Evolutionary conservation across 1,139 yeast genomes (phyloP), one percentile per base, ranked within the genome.

Genomic region (Suhomyces bolitotheri): DNA sequence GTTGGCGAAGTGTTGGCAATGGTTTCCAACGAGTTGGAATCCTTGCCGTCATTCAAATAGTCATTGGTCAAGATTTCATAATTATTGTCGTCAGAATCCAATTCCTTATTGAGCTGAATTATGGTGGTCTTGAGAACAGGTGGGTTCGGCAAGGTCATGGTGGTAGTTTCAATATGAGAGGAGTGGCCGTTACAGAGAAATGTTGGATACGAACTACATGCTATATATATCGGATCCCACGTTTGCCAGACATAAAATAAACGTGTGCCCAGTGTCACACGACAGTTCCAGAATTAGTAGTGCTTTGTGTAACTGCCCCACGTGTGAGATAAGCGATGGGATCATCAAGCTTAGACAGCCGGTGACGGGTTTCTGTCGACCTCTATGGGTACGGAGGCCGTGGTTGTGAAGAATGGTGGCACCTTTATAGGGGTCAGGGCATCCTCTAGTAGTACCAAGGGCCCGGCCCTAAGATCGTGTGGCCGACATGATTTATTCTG

Each of bases 81-180:
- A 53, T 65, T 58, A 49, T 64, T 68, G 51, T 69, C 68, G 27
- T 63, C 65, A 40, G 58, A 58, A 39, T 70, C 75, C 34, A 68
- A 51, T 30, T 69, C 73, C 44, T 66, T 70, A 44, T 78, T 78
- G 59, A 78, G 66, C 49, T 78, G 83, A 28, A 78, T 76, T 36
- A 78, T 78, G 13, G 82, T 78, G 4, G 85, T 77, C 51, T 77
- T 78, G 41, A 80, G 68, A 16, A 73, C 70, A 4, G 86, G 86
- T 1, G 85, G 84, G 3, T 72, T 62, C 7, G 84, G 83, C 16
- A 78, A 41, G 38, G 32, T 33, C 25, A 22, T 41, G 31, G 28
- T 34, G 27, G 16, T 22, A 22, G 16, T 13, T 16, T 15, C 20
- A 21, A 21, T 19, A 15, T n/a, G n/a, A n/a, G n/a, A n/a, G n/a